phyloP scores from a whole-genome alignment of 139 green algal genomes.

The Chlamydomonas eustigma region DNA sequence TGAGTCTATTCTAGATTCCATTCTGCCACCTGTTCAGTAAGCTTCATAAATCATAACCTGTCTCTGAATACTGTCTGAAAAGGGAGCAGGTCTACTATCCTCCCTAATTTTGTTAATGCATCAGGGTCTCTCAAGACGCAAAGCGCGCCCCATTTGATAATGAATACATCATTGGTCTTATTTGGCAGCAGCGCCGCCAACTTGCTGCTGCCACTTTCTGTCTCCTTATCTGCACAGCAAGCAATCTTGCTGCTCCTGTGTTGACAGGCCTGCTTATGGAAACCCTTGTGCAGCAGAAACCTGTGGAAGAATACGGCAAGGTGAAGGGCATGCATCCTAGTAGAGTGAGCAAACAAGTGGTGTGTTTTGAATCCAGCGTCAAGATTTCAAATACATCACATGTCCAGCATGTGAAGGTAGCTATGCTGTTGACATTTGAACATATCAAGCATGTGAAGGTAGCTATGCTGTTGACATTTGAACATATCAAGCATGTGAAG shows the following conservation, averaged over 20 bases:
- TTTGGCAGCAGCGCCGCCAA: conserved; percentile 54
- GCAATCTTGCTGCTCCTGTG: conserved; percentile 79
- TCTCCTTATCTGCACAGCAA: conserved; percentile 65
- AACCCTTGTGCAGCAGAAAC: conserved; percentile 59
- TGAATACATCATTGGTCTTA: conserved; percentile 57
- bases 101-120: not conserved
- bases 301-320: conserved; percentile 52
- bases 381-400: not conserved
- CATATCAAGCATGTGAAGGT: not conserved
- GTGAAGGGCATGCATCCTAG: conserved; percentile 18
- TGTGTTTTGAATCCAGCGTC: not conserved
- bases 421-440: not conserved
- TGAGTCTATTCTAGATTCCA: not conserved
- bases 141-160: conserved; percentile 44
- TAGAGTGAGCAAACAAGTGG: not conserved
- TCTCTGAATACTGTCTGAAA: not conserved
- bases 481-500: no score
- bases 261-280: conserved; percentile 80
- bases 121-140: not conserved
- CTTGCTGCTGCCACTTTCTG: conserved; percentile 44
- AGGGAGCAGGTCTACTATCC: not conserved
- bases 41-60: not conserved
- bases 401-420: not conserved
- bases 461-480: no score
- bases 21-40: not conserved